Evolutionary conservation across 139 green algal genomes (phyloP), one percentile per base, ranked within the genome.

Genomic region (Chlamydomonas sp.): DNA sequence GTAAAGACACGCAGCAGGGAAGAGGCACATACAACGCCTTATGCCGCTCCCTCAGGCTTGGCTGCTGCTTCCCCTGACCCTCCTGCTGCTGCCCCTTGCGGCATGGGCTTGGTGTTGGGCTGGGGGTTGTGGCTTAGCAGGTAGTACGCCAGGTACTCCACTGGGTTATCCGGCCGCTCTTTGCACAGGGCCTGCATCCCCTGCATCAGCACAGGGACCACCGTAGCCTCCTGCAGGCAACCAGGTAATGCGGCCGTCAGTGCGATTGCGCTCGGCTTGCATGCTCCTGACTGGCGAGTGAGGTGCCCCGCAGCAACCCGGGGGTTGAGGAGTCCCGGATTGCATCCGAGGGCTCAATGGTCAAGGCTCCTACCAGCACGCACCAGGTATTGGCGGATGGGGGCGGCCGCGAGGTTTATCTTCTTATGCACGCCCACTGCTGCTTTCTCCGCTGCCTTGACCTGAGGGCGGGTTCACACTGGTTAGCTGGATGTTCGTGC

Each of bases 171-270:
- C 63, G 96, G 96, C 74, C 96, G 90, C 90, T 97, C 93, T 80
- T 94, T 95, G 78, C 95, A 95, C 16, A 98, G 74, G 1, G 93
- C 91, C 80, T 97, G 93, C 88, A 98, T 85, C 1, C 93, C 95
- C 80, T 97, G 92, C 95, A 98, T 96, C 49, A 98, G 73, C 16
- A 96, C 82, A 0, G 95, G 94, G 64, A 98, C 96, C 2, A 98
- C 95, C 0, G 91, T 95, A 0, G 85, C 86, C 74, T 97, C 95
- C 95, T 94, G 94, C 83, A 85, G 67, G n/a, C 12, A 71, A 49
- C 31, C 31, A 49, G 31, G 31, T 49, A 49, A 49, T 49, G 31
- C 31, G 31, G 31, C 31, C 31, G 31, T 49, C 31, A 49, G 31
- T 49, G 31, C 31, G 31, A 49, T 49, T 49, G 31, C 31, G 31